These are phyloP conservation scores for Pharnaceum exiguum DNA, from an alignment of 148 eudicot genomes.

Conservation along the genomic window DNA sequence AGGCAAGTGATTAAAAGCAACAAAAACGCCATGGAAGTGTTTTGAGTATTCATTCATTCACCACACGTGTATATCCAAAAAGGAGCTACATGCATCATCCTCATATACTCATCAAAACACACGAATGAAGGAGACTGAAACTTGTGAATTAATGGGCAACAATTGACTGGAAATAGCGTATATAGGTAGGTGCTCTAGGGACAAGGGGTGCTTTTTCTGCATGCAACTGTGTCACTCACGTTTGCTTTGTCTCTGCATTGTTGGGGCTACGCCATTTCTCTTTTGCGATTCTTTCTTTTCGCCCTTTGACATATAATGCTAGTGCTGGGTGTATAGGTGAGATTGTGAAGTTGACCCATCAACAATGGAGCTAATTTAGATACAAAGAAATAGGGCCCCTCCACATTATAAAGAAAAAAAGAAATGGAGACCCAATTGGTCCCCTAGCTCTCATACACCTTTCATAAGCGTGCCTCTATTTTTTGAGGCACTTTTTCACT, in stretches of 20 bases:
- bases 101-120: not conserved
- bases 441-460: constrained; percentile 44
- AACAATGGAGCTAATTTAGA: constrained; percentile 32
- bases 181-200: not conserved
- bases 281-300: constrained; percentile 6
- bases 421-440: constrained; percentile 45
- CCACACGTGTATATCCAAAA: constrained; percentile 16
- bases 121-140: not conserved
- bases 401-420: constrained; percentile 1
- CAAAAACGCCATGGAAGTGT: not conserved
- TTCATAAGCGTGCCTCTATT: constrained; percentile 38
- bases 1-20: no score
- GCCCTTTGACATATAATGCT: constrained; percentile 26
- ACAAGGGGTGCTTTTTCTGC: constrained; percentile 32
- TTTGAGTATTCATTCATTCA: constrained; percentile 7
- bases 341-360: constrained; percentile 58
- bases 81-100: not conserved
- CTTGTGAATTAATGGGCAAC: no score
- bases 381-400: not conserved
- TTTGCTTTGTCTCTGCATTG: constrained; percentile 22
- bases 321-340: constrained; percentile 27
- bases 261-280: constrained; percentile 2
- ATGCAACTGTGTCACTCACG: constrained; percentile 34
- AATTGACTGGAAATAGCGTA: not conserved
- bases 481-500: constrained; percentile 36